phyloP scores from a whole-genome alignment of 345 rosid species.

The Moricandia moricandioides region DNA sequence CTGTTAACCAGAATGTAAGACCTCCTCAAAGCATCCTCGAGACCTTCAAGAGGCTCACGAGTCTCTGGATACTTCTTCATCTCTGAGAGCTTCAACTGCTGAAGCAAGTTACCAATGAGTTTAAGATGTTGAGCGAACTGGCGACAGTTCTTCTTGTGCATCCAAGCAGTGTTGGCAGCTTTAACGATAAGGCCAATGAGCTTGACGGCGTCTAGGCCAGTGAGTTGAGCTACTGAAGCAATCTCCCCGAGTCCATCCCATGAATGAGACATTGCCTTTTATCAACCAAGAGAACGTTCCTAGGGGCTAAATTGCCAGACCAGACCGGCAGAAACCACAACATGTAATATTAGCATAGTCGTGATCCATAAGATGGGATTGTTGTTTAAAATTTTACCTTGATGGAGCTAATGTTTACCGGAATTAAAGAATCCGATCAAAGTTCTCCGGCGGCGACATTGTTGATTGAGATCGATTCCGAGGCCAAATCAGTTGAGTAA shows the following conservation, averaged over 20 bases:
- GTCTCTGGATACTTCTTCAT: constrained; percentile 93
- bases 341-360: too few species aligned
- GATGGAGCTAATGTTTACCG: neutral
- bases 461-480: neutral
- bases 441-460: constrained; percentile 25
- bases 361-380: constrained; percentile 4
- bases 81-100: constrained; percentile 88
- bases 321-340: too few species aligned
- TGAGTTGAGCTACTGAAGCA: constrained; percentile 77
- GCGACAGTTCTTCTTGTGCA: constrained; percentile 96
- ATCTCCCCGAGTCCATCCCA: constrained; percentile 88
- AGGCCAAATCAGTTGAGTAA: neutral
- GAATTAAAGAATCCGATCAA: constrained; percentile 8
- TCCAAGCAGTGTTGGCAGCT: constrained; percentile 83
- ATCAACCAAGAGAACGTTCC: neutral
- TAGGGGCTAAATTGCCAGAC: too few species aligned
- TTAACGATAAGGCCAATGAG: constrained; percentile 76
- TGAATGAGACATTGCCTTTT: constrained; percentile 49
- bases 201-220: constrained; percentile 81
- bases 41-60: constrained; percentile 93
- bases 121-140: constrained; percentile 91
- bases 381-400: neutral
- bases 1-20: constrained; percentile 81
- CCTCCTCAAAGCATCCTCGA: constrained; percentile 90
- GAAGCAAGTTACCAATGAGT: constrained; percentile 83